Percentiles rank a stretch among this genome's conserved stretches.
Conservation (phyloP, 306 rosid genomes). For the Betula pendula region DNA sequence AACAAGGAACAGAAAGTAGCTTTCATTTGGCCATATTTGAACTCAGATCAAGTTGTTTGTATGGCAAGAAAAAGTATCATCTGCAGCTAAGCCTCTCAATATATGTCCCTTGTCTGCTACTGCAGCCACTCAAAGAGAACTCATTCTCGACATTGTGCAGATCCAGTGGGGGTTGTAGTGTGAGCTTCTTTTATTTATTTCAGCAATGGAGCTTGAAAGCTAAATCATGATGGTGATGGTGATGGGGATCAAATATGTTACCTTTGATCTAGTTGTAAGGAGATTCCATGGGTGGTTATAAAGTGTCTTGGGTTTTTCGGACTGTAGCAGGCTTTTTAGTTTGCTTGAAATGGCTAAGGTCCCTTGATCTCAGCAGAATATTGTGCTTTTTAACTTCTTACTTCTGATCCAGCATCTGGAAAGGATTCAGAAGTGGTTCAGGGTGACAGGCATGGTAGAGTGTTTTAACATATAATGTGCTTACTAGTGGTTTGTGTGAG, state of each 20-base stretch:
- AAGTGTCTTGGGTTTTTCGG: neutral
- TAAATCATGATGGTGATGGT: neutral
- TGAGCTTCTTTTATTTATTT: neutral
- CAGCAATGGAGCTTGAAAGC: neutral
- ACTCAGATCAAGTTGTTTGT: neutral
- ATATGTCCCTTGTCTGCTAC: neutral
- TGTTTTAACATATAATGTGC: neutral
- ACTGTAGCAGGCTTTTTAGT: neutral
- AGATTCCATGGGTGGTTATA: neutral
- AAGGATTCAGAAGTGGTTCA: neutral
- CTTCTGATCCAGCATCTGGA: neutral
- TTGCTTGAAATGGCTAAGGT: neutral
- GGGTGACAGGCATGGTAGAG: neutral
- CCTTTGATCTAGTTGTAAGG: neutral
- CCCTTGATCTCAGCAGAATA: neutral
- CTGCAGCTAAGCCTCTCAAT: neutral
- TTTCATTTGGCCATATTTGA: neutral
- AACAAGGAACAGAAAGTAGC: neutral
- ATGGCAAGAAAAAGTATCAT: neutral
- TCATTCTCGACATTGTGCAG: neutral
- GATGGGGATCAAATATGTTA: neutral
- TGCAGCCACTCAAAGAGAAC: neutral
- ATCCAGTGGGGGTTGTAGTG: neutral
- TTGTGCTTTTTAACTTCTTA: neutral
- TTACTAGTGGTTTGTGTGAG: neutral